Conservation (phyloP, 768 basidiomycete species). For the Leccinum obscurum region DNA sequence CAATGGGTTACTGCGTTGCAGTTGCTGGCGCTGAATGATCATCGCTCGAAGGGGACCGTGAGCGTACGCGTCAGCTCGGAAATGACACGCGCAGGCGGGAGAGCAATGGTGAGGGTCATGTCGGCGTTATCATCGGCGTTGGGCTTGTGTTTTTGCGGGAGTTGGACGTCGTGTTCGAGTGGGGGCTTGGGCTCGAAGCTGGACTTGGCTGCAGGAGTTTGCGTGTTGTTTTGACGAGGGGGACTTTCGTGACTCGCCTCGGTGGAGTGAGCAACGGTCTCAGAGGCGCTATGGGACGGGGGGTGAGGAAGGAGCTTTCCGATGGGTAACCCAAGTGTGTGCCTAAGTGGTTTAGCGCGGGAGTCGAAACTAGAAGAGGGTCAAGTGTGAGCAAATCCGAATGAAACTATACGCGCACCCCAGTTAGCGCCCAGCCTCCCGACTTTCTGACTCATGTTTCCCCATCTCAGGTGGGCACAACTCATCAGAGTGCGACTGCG, state of each 20-base stretch:
- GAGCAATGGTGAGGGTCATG: slow-evolving; percentile 1
- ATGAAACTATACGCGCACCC: slow-evolving; percentile 4
- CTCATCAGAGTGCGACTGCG: slow-evolving; percentile 37
- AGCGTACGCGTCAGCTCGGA: slow-evolving; percentile 22
- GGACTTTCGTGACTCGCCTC: slow-evolving; percentile 17
- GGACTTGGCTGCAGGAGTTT: no score
- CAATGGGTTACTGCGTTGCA: no score
- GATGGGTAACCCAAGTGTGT: slow-evolving; percentile 34
- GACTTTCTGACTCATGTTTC: slow-evolving; percentile 44
- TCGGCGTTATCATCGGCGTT: slow-evolving; percentile 6
- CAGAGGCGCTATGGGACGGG: no score
- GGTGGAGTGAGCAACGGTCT: slow-evolving; percentile 32
- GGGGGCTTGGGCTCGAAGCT: neutral
- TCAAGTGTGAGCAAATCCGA: no score
- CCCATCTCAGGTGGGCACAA: slow-evolving; percentile 66
- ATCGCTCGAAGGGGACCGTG: no score
- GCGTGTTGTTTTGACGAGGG: no score
- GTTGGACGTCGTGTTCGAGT: no score
- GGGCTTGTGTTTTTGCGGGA: no score
- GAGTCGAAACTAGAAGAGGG: neutral
- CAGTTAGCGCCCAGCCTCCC: neutral
- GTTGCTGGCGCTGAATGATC: no score
- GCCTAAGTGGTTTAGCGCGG: slow-evolving; percentile 9
- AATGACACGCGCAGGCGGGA: slow-evolving; percentile 31
- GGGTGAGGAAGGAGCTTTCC: slow-evolving; percentile 54